A percentile compares a stretch with the other conserved stretches of the same genome.
Evolutionary conservation across 768 basidiomycete species (phyloP).

Genomic region (Suillus sp.): DNA sequence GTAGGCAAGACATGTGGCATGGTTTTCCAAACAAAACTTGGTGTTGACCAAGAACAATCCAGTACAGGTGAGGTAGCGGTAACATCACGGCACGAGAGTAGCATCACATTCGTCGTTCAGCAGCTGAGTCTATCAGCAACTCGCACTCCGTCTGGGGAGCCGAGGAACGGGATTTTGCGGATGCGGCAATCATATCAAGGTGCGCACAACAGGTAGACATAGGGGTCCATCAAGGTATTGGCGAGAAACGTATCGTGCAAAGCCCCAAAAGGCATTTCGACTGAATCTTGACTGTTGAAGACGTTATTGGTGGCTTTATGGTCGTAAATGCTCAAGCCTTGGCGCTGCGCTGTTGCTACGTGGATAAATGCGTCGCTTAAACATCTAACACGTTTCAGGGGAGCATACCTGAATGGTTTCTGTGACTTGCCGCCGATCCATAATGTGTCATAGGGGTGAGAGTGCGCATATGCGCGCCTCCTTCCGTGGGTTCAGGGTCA

Average conservation of each 20-base stretch:
- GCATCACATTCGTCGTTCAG: not conserved
- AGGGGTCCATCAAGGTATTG: conserved; percentile 23
- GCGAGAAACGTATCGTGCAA: not conserved
- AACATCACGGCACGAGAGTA: no score
- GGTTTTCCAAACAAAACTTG: not conserved
- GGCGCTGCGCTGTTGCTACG: not conserved
- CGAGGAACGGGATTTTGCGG: not conserved
- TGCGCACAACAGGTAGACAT: conserved; percentile 31
- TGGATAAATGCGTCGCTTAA: not conserved
- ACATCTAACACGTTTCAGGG: not conserved
- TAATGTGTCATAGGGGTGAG: not conserved
- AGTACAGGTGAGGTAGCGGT: not conserved
- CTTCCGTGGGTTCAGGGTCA: not conserved
- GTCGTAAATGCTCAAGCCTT: not conserved
- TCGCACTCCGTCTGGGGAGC: not conserved
- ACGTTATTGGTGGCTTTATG: not conserved
- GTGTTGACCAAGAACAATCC: not conserved
- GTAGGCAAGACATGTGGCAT: not conserved
- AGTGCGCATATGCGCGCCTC: not conserved
- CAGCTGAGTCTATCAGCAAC: not conserved
- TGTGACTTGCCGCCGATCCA: not conserved
- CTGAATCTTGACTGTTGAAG: not conserved
- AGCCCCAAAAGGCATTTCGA: not conserved
- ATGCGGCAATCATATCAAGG: conserved; percentile 10
- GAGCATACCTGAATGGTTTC: not conserved